Percentiles rank a stretch among this genome's conserved stretches.
These are phyloP conservation scores for Capsicum rhomboideum DNA, from an alignment of 257 asterid species.

Conservation along the genomic window DNA sequence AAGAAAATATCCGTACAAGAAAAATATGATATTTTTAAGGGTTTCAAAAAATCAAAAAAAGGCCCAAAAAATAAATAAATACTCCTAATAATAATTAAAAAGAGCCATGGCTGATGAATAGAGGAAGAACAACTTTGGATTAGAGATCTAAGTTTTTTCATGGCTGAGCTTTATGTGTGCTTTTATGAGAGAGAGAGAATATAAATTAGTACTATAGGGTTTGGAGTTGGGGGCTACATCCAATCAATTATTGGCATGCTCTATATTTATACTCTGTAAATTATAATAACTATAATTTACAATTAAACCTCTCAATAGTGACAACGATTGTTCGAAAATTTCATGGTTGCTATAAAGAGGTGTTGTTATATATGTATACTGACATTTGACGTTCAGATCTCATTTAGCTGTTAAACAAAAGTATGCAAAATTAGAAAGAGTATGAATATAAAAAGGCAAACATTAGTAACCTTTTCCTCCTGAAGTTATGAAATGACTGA, in stretches of 20 bases:
- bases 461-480: no score
- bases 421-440: no score
- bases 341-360: no score
- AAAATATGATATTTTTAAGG: not conserved
- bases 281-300: no score
- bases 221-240: not conserved
- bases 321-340: no score
- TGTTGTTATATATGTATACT: no score
- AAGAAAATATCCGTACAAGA: not conserved
- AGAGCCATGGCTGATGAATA: not conserved
- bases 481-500: no score
- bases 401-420: no score
- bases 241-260: not conserved
- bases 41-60: not conserved
- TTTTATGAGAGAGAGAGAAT: not conserved
- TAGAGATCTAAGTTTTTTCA: not conserved
- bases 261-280: not conserved
- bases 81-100: not conserved
- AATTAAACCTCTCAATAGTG: no score
- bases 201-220: not conserved
- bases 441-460: no score
- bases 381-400: no score
- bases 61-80: not conserved
- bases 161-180: not conserved
- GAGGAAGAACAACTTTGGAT: not conserved